Evolutionary conservation across 1,139 yeast genomes (phyloP).

Genomic region (Candida neerlandica): DNA sequence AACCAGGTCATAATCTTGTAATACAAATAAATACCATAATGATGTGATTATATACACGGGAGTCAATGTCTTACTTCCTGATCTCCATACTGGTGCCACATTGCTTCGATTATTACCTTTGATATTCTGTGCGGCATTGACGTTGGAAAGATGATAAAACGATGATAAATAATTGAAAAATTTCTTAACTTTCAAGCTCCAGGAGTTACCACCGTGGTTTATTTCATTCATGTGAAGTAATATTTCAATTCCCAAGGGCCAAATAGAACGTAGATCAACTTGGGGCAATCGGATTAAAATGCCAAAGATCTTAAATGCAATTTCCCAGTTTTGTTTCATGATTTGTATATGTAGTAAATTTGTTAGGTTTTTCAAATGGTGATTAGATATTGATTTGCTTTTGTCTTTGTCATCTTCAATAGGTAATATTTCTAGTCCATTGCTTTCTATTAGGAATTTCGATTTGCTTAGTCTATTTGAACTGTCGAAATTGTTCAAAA

Average conservation of each 20-base stretch:
- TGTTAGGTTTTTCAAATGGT: conserved; percentile 35
- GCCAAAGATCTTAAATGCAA: conserved; percentile 56
- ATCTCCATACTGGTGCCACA: conserved; percentile 42
- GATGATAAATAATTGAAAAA: conserved; percentile 41
- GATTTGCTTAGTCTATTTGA: conserved; percentile 25
- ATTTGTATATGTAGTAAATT: conserved; percentile 41
- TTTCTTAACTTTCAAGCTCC: conserved; percentile 25
- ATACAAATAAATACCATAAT: conserved; percentile 37
- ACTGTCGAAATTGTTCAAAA: conserved; percentile 24
- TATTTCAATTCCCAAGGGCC: conserved; percentile 59
- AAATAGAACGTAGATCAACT: conserved; percentile 54
- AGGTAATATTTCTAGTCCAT: conserved; percentile 38
- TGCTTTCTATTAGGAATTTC: conserved; percentile 25
- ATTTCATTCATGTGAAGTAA: conserved; percentile 18
- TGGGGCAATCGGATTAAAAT: conserved; percentile 48
- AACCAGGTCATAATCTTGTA: conserved; percentile 27
- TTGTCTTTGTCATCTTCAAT: conserved; percentile 9
- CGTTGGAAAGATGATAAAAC: conserved; percentile 23
- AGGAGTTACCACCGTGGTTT: not conserved
- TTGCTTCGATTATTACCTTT: conserved; percentile 11
- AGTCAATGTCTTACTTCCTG: conserved; percentile 39
- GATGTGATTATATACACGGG: conserved; percentile 41
- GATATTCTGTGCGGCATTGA: conserved; percentile 10
- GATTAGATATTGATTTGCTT: conserved; percentile 17
- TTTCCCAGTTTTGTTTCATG: conserved; percentile 51